phyloP scores from a whole-genome alignment of 2,329 filamentous ascomycete species.

The Cercospora sesami region DNA sequence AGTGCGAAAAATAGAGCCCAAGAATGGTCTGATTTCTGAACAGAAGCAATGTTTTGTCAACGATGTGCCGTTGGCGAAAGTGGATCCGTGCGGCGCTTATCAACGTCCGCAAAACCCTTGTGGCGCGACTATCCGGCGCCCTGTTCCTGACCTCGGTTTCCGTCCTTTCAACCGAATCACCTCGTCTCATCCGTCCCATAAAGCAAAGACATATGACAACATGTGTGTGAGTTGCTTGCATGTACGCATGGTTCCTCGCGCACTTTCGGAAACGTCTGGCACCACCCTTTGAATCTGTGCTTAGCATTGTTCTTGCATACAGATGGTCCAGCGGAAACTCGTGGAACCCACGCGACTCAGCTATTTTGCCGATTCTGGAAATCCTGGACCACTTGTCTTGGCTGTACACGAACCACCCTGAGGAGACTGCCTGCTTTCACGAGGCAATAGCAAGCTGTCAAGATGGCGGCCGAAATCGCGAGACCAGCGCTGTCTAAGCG shows the following conservation, averaged over 20 bases:
- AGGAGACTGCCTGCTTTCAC: not conserved
- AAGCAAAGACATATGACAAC: conserved; percentile 11
- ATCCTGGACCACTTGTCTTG: conserved; percentile 10
- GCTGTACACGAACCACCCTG: not conserved
- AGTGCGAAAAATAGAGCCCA: not conserved
- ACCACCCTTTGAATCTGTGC: not conserved
- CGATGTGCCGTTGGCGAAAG: not conserved
- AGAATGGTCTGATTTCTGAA: not conserved
- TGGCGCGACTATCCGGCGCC: not conserved
- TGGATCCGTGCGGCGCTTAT: conserved; percentile 1
- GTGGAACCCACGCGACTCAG: conserved; percentile 11
- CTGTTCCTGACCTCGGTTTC: conserved; percentile 3
- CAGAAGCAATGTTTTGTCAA: not conserved
- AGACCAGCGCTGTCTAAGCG: conserved; percentile 15
- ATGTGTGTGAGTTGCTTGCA: conserved; percentile 1
- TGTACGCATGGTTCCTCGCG: not conserved
- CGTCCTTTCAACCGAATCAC: conserved; percentile 11
- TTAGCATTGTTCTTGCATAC: not conserved
- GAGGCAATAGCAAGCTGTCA: not conserved
- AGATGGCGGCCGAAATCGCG: conserved; percentile 19
- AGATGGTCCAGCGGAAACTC: conserved; percentile 1
- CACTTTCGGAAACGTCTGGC: not conserved
- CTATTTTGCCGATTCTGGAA: conserved; percentile 9
- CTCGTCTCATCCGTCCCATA: conserved; percentile 7
- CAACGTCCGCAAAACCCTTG: not conserved